Evolutionary conservation across 768 basidiomycete genomes (phyloP).

Genomic region (Boletus huronensis): DNA sequence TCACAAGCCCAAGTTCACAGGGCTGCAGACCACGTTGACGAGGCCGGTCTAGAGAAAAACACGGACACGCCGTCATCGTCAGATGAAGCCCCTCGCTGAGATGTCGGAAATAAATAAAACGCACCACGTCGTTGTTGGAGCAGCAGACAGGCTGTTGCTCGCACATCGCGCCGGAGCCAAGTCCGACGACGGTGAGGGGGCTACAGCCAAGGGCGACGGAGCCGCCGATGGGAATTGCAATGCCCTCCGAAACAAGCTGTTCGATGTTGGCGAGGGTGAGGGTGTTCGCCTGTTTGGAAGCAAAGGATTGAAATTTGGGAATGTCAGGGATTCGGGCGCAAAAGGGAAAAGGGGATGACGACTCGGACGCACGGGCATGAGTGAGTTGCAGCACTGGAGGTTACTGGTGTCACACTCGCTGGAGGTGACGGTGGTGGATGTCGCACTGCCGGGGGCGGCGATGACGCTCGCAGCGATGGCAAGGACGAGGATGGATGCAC

Average conservation of each 20-base stretch:
- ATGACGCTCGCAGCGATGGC: constrained; percentile 9
- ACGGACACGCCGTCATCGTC: not conserved
- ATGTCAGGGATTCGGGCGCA: not conserved
- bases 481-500: constrained; percentile 9
- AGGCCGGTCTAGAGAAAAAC: constrained; percentile 1
- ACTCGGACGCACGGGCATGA: not conserved
- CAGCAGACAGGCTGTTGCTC: constrained; percentile 10
- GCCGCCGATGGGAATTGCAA: no score
- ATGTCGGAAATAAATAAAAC: not conserved
- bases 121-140: not conserved
- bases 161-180: not conserved
- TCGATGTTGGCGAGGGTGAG: fast-evolving
- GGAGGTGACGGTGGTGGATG: not conserved
- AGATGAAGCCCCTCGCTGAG: no score
- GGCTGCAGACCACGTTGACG: constrained; percentile 3
- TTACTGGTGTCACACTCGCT: constrained; percentile 10
- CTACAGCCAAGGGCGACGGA: not conserved
- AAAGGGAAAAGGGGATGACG: no score
- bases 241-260: no score
- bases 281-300: not conserved
- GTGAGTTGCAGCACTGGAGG: constrained; percentile 8
- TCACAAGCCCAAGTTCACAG: constrained; percentile 5
- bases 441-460: not conserved
- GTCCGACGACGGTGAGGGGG: not conserved
- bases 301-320: not conserved